These are phyloP conservation scores for Penicillium sp. DNA, from an alignment of 2,329 filamentous ascomycete species.

Conservation along the genomic window DNA sequence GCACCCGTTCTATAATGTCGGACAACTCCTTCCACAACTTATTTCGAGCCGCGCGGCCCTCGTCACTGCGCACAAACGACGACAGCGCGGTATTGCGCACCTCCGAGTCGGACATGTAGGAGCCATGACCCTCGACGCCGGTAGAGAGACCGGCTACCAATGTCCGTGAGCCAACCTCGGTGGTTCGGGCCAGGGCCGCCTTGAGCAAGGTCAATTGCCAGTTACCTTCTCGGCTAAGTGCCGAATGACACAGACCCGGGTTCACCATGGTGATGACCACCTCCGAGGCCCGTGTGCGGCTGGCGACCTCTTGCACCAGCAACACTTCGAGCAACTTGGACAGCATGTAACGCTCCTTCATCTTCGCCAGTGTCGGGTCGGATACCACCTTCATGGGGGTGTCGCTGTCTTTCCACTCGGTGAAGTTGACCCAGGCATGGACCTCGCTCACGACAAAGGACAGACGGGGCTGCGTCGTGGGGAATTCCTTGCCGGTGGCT, in stretches of 20 bases:
- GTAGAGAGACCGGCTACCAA: conserved; percentile 34
- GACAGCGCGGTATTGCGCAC: conserved; percentile 25
- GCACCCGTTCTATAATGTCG: conserved; percentile 38
- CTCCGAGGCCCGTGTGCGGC: conserved; percentile 20
- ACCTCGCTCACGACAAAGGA: conserved; percentile 40
- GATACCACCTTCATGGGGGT: conserved; percentile 36
- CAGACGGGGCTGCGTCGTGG: conserved; percentile 26
- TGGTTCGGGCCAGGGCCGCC: conserved; percentile 36
- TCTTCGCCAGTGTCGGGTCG: conserved; percentile 29
- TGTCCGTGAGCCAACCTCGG: conserved; percentile 46
- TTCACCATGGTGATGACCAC: conserved; percentile 50
- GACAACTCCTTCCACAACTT: conserved; percentile 43
- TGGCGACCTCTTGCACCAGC: conserved; percentile 36
- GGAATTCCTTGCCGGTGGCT: conserved; percentile 30
- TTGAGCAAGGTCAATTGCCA: conserved; percentile 13
- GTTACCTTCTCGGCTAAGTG: conserved; percentile 37
- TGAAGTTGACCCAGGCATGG: conserved; percentile 35
- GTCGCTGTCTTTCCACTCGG: conserved; percentile 33
- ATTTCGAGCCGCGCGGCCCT: conserved; percentile 34
- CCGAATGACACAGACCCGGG: conserved; percentile 49
- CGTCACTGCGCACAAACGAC: conserved; percentile 35
- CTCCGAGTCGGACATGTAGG: conserved; percentile 40
- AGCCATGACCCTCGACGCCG: conserved; percentile 42
- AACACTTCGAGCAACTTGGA: conserved; percentile 48
- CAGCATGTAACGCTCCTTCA: conserved; percentile 40